Base-by-base conservation (phyloP, 1,139 yeast species). In the Hanseniaspora gamundiae region DNA sequence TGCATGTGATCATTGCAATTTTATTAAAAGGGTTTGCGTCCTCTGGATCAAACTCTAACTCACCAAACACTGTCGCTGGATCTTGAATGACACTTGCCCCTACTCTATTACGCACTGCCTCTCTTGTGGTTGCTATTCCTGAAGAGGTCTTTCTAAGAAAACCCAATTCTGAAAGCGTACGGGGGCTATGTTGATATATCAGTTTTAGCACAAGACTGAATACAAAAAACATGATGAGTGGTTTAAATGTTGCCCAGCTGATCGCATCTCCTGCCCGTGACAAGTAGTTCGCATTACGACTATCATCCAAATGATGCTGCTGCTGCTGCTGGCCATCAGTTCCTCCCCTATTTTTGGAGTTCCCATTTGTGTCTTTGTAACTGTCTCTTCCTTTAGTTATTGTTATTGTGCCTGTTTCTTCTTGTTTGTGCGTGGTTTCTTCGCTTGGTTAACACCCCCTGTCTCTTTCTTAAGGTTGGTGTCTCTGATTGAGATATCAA, bases 1-100 rank as follows among this genome's bases (percentile, higher is more conserved):
- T 35, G 30, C 56, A 52, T 2, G 48, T 21, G 14, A 50, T 35
- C 38, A 55, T 42, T 24, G 55, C 45, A 5, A 33, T 30, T n/a
- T 42, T 39, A 35, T 52, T 47, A 22, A 54, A 47, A 1, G 54
- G 50, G 35, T 58, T 56, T 5, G 50, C 51, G 42, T 51, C 55
- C 10, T 48, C 53, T 17, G 56, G 56, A 17, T 52, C 51, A 24
- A 49, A 49, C 26, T 48, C 49, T 3, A 47, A 39, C 9, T 47
- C 35, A 9, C 46, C 46, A 38, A 55, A 49, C 2, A 49, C 41
- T 13, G 50, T 47, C n/a, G 17, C 14, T 13, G 27, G 28, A 22
- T 35, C 22, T 31, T 31, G 36, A 13, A 31, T 13, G 17, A n/a
- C 38, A 30, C 10, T n/a, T n/a, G 35, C 14, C 9, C 8, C 4